phyloP scores from a whole-genome alignment of 805 yeast species.

The Ogataea philodendri region DNA sequence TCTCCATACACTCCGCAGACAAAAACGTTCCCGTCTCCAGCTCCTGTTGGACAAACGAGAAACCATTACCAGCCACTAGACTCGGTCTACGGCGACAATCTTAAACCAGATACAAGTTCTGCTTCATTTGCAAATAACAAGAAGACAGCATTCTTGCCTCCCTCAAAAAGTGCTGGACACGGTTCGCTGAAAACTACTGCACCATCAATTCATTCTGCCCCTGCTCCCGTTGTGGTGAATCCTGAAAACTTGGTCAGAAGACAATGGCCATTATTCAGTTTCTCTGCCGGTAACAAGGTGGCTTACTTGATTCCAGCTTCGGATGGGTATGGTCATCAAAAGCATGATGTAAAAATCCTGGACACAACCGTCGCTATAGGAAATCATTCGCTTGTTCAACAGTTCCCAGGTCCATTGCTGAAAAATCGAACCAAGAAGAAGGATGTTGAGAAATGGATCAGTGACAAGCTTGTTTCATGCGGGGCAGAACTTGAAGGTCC shows the following conservation, averaged over 20 bases:
- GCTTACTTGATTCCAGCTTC: constrained; percentile 45
- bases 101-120: constrained; percentile 19
- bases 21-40: constrained; percentile 12
- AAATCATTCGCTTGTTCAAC: constrained; percentile 48
- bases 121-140: constrained; percentile 12
- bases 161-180: constrained; percentile 6
- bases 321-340: constrained; percentile 35
- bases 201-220: constrained; percentile 23
- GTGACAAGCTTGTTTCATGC: constrained; percentile 31
- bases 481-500: constrained; percentile 22
- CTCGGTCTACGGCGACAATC: constrained; percentile 21
- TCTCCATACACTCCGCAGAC: constrained; percentile 18
- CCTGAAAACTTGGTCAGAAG: constrained; percentile 54
- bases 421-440: constrained; percentile 57
- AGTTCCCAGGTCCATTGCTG: constrained; percentile 68
- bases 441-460: constrained; percentile 71
- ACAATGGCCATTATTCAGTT: constrained; percentile 76
- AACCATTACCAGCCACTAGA: constrained; percentile 17
- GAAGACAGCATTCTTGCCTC: constrained; percentile 20
- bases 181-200: constrained; percentile 1
- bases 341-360: constrained; percentile 37
- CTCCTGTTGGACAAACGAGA: constrained; percentile 1
- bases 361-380: constrained; percentile 34
- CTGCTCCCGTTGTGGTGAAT: constrained; percentile 41
- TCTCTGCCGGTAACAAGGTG: constrained; percentile 50